phyloP scores from a whole-genome alignment of 1,284 basidiomycete species.

The Mycosarcoma maydis region DNA sequence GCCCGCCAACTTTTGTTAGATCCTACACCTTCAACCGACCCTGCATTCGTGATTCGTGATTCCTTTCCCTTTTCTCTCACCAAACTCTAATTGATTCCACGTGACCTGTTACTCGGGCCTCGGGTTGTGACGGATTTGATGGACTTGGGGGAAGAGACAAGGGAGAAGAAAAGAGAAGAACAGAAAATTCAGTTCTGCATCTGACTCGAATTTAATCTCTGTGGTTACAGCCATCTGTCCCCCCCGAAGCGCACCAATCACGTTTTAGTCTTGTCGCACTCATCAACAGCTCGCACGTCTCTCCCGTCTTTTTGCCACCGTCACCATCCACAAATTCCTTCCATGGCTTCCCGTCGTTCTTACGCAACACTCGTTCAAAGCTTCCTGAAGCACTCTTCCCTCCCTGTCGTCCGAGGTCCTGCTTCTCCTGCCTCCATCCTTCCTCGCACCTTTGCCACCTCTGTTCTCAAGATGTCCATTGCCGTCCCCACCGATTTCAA shows the following conservation, averaged over 20 bases:
- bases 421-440: conserved; percentile 17
- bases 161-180: too few relatives aligned
- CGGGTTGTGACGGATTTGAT: too few relatives aligned
- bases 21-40: too few relatives aligned
- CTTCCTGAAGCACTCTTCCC: conserved; percentile 30
- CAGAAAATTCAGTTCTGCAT: too few relatives aligned
- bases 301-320: conserved; percentile 8
- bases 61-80: too few relatives aligned
- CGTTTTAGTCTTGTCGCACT: conserved; percentile 1
- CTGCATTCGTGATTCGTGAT: too few relatives aligned
- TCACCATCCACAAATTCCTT: conserved; percentile 23
- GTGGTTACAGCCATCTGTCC: too few relatives aligned
- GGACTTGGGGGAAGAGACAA: too few relatives aligned
- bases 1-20: too few relatives aligned
- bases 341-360: conserved; percentile 49
- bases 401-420: conserved; percentile 16
- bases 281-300: neutral
- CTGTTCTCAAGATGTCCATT: conserved; percentile 57
- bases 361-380: conserved; percentile 44
- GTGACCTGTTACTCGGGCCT: too few relatives aligned
- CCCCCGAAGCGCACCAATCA: conserved; percentile 6
- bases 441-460: conserved; percentile 33
- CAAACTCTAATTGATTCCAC: too few relatives aligned
- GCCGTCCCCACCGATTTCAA: conserved; percentile 71
- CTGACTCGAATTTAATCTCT: conserved; percentile 26